Conservation (phyloP, 2,329 filamentous ascomycete genomes). For the Epicoccum sorghinum region DNA sequence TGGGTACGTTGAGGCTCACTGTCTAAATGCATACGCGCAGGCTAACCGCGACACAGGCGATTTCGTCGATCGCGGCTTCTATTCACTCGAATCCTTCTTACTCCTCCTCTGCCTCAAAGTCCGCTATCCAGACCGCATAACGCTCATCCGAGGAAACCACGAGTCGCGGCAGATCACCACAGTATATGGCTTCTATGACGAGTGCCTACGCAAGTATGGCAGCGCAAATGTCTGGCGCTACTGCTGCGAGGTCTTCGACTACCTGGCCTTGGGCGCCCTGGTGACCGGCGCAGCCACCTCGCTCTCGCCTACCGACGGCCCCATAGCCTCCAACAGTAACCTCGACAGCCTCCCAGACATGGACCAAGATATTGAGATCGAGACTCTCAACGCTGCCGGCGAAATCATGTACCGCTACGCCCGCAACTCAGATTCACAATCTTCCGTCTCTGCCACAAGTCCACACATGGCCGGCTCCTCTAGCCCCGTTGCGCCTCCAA, state of each 20-base stretch:
- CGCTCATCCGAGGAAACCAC: constrained; percentile 92
- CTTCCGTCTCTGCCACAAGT: constrained; percentile 37
- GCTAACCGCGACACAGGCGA: constrained; percentile 65
- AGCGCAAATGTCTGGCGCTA: constrained; percentile 93
- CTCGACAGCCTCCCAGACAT: constrained; percentile 56
- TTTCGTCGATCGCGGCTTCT: constrained; percentile 97
- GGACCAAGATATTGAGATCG: constrained; percentile 84
- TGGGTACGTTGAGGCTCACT: too few relatives aligned
- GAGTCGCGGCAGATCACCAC: constrained; percentile 97
- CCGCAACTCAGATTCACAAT: constrained; percentile 53
- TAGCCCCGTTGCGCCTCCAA: constrained; percentile 43
- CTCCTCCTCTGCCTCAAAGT: constrained; percentile 96
- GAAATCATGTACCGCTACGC: constrained; percentile 77
- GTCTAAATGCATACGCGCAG: too few relatives aligned
- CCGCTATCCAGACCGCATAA: constrained; percentile 95
- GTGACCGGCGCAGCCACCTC: constrained; percentile 81
- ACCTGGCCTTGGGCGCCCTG: constrained; percentile 86
- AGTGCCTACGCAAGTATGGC: constrained; percentile 94
- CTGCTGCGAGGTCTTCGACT: constrained; percentile 98
- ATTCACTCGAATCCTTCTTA: constrained; percentile 95
- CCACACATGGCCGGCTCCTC: constrained; percentile 41
- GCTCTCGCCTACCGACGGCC: constrained; percentile 66
- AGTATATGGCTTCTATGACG: constrained; percentile 98
- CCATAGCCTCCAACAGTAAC: constrained; percentile 57
- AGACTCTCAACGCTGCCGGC: constrained; percentile 85